Conservation (phyloP, 305 asterid genomes). For the Withania somnifera region DNA sequence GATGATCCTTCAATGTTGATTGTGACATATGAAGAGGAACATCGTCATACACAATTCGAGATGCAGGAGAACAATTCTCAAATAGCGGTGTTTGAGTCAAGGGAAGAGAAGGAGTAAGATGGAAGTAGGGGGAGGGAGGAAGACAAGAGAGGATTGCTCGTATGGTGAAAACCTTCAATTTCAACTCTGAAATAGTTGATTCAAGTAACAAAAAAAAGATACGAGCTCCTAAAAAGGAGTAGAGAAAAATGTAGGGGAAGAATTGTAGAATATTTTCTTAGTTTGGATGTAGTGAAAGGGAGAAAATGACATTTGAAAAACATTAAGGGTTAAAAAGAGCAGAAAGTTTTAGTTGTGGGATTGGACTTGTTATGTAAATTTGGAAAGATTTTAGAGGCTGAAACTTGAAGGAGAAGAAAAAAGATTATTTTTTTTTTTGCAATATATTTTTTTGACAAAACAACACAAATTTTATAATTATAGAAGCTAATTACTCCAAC, state of each 20-base stretch:
- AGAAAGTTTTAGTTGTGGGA: not conserved
- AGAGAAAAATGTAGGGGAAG: too few relatives aligned
- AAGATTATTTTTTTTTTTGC: too few relatives aligned
- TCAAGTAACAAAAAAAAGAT: too few relatives aligned
- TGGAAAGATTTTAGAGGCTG: not conserved
- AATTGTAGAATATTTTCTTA: too few relatives aligned
- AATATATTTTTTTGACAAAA: too few relatives aligned
- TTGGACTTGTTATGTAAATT: not conserved
- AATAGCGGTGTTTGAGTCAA: not conserved
- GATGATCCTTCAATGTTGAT: constrained; percentile 70
- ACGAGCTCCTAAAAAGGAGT: too few relatives aligned
- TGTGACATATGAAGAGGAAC: constrained; percentile 80
- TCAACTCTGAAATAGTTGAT: too few relatives aligned
- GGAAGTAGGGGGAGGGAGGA: not conserved
- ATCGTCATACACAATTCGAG: constrained; percentile 38
- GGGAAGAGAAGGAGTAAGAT: not conserved
- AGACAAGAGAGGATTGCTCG: too few relatives aligned
- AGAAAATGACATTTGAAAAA: not conserved
- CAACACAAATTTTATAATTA: too few relatives aligned
- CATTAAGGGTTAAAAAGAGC: not conserved
- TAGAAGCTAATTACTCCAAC: too few relatives aligned
- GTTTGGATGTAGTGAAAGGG: not conserved
- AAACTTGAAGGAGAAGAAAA: not conserved
- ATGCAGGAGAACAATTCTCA: not conserved
- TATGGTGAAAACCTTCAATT: too few relatives aligned